Base-by-base conservation (phyloP, 768 basidiomycete species). In the Fibroporia radiculosa region DNA sequence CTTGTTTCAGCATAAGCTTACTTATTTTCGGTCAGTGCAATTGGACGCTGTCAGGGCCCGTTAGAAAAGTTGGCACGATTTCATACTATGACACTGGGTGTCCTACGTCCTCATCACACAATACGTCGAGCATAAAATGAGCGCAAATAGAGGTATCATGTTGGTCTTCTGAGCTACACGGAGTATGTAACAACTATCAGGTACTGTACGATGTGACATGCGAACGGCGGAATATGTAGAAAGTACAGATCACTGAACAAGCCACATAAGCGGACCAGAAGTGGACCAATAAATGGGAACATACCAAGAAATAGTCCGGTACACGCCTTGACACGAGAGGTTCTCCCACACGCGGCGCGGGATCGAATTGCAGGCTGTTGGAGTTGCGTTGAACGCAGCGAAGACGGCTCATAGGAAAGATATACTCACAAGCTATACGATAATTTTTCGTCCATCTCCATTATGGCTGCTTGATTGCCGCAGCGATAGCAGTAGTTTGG, bases 401-500 rank as follows among this genome's bases (percentile, higher is more conserved):
- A n/a, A n/a, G n/a, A n/a, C n/a, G n/a, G n/a, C n/a, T n/a, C n/a
- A n/a, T n/a, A 51, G 26, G 22, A 28, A 22, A 41, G 34, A 4
- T 16, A 19, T n/a, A 77, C 85, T 41, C 56, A 88, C 87, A 90
- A 90, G 70, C 84, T 89, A 66, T 90, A 91, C 44, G 87, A 88
- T 80, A 90, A 73, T 76, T 92, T 92, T 80, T 92, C 89, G 68
- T 99, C 96, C 66, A 99, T 96, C 67, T 99, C 96, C 83, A 99
- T 95, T 65, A 99, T 99, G 40, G 96, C 96, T 44, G 96, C 96
- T 61, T 98, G 96, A 65, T 99, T 99, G 43, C 96, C 96, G 63
- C 96, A 99, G 63, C 96, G 77, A 73, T 99, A 99, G 69, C 95
- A 99, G 67, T 97, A 99, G 70, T 99, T 99, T 33, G 96, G 96